Conservation (phyloP, 2,329 filamentous ascomycete species). For the Verticillium nubilum region DNA sequence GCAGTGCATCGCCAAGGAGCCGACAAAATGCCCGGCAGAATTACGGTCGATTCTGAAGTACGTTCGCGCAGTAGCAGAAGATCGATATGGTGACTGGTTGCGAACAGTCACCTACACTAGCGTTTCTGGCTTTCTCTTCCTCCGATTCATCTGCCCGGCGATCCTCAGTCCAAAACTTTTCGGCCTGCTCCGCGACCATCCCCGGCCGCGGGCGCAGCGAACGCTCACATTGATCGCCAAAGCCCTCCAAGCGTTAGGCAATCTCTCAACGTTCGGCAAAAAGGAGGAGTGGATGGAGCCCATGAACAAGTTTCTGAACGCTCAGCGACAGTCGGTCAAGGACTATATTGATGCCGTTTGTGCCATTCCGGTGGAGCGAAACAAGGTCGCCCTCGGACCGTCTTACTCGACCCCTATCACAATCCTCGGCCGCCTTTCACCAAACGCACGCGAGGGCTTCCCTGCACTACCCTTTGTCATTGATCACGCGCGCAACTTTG, state of each 20-base stretch:
- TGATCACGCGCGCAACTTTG: constrained; percentile 80
- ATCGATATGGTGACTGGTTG: constrained; percentile 88
- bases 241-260: constrained; percentile 83
- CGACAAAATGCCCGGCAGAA: constrained; percentile 70
- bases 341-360: constrained; percentile 84
- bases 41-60: constrained; percentile 84
- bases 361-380: constrained; percentile 68
- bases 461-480: constrained; percentile 90
- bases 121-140: constrained; percentile 89
- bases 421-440: constrained; percentile 76
- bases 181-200: constrained; percentile 76
- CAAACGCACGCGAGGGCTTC: constrained; percentile 82
- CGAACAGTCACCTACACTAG: constrained; percentile 88
- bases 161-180: constrained; percentile 94
- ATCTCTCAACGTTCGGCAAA: constrained; percentile 84
- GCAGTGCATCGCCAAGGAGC: constrained; percentile 75
- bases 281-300: constrained; percentile 99
- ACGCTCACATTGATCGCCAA: constrained; percentile 92
- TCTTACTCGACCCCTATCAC: constrained; percentile 91
- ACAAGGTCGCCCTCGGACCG: constrained; percentile 46
- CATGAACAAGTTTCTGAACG: constrained; percentile 83
- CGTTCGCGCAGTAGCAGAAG: constrained; percentile 85
- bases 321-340: constrained; percentile 75
- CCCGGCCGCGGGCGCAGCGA: constrained; percentile 74
- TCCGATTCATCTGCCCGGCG: constrained; percentile 94